phyloP scores from a whole-genome alignment of 805 yeast genomes.

The Vanderwaltozyma yarrowii region DNA sequence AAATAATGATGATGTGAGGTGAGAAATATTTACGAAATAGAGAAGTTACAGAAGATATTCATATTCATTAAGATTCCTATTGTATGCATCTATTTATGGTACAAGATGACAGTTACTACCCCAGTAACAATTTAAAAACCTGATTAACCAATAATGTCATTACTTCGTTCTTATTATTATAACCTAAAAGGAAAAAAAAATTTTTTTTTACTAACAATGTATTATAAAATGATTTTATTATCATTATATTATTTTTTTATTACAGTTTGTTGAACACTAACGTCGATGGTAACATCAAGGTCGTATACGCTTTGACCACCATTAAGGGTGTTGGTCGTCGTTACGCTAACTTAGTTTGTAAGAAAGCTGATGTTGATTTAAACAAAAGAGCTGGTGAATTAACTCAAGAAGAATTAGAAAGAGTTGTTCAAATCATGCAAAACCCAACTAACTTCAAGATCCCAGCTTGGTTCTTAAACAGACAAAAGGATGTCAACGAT shows the following conservation, averaged over 20 bases:
- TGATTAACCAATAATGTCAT: too few relatives aligned
- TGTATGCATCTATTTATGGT: too few relatives aligned
- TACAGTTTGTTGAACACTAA: conserved; percentile 97
- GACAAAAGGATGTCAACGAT: conserved; percentile 96
- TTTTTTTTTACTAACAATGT: conserved; percentile 30
- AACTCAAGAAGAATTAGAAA: conserved; percentile 99
- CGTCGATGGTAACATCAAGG: conserved; percentile 99
- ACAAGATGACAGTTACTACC: too few relatives aligned
- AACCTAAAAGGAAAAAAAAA: too few relatives aligned
- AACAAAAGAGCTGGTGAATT: conserved; percentile 99
- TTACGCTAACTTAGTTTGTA: conserved; percentile 99
- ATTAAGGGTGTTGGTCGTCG: conserved; percentile 99
- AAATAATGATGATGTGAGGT: too few relatives aligned
- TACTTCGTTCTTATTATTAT: too few relatives aligned
- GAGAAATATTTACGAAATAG: too few relatives aligned
- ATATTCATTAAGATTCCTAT: too few relatives aligned
- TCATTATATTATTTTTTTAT: conserved; percentile 8
- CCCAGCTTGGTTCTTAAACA: conserved; percentile 99
- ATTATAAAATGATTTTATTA: conserved; percentile 1
- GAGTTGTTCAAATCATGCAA: conserved; percentile 99
- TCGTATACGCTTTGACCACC: conserved; percentile 99
- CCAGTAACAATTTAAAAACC: too few relatives aligned
- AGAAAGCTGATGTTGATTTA: conserved; percentile 99
- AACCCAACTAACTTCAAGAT: conserved; percentile 98
- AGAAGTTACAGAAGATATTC: too few relatives aligned